phyloP scores from a whole-genome alignment of 2,329 filamentous ascomycete genomes.

The Arachnomyces sp. region DNA sequence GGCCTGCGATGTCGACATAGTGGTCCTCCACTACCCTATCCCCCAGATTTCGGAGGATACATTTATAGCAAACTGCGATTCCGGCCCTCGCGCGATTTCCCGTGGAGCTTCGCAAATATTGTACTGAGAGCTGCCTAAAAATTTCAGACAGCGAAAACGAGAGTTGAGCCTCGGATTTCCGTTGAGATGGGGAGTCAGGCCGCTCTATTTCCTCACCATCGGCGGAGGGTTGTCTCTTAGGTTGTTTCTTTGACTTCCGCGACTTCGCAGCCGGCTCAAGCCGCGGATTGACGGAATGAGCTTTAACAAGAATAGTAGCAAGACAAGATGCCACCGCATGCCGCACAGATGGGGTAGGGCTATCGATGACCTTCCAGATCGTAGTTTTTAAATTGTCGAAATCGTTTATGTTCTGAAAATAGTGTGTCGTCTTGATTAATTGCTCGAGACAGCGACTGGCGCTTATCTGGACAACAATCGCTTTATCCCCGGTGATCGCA shows the following conservation, averaged over 20 bases:
- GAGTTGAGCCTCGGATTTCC: constrained; percentile 60
- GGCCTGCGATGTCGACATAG: constrained; percentile 72
- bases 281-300: constrained; percentile 57
- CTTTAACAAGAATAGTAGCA: constrained; percentile 72
- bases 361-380: constrained; percentile 82
- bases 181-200: constrained; percentile 66
- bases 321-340: constrained; percentile 81
- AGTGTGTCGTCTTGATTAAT: constrained; percentile 62
- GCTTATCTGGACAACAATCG: constrained; percentile 66
- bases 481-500: constrained; percentile 70
- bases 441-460: constrained; percentile 72
- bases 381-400: constrained; percentile 80
- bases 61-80: constrained; percentile 78
- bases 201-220: constrained; percentile 61
- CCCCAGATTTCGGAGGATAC: constrained; percentile 67
- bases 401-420: constrained; percentile 81
- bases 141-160: constrained; percentile 69
- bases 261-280: constrained; percentile 46
- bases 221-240: constrained; percentile 50
- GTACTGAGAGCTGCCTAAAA: constrained; percentile 65
- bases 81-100: constrained; percentile 74
- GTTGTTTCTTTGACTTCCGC: constrained; percentile 65
- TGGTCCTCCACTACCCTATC: constrained; percentile 74
- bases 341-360: constrained; percentile 62
- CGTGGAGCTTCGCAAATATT: constrained; percentile 71